Evolutionary conservation across 2,329 filamentous ascomycete genomes (phyloP).

Genomic region (Cryphonectria radicalis): DNA sequence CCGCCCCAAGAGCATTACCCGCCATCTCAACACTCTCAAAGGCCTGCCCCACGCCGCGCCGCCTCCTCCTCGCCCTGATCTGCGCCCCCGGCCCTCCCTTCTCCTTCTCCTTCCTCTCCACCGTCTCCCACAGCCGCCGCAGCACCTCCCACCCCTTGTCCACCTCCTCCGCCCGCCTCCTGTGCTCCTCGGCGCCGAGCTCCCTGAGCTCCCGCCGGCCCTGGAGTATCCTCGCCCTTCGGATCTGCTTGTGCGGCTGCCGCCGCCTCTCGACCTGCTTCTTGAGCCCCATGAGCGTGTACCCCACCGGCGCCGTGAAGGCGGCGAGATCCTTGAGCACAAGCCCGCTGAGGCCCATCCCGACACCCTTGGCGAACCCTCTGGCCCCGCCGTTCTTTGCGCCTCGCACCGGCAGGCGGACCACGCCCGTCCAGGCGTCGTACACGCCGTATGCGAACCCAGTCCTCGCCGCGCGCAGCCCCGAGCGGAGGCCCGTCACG

Average conservation of each 20-base stretch:
- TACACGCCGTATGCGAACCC: constrained; percentile 68
- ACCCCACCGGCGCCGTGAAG: constrained; percentile 63
- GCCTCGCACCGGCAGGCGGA: constrained; percentile 61
- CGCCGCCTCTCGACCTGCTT: constrained; percentile 61
- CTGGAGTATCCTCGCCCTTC: constrained; percentile 62
- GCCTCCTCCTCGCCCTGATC: constrained; percentile 40
- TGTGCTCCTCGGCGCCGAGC: constrained; percentile 41
- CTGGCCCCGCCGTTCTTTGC: constrained; percentile 55
- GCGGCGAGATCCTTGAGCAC: constrained; percentile 69
- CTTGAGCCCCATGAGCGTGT: constrained; percentile 65
- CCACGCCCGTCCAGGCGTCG: constrained; percentile 67
- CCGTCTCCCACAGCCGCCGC: constrained; percentile 44
- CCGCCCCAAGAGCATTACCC: constrained; percentile 49
- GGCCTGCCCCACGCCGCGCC: constrained; percentile 47
- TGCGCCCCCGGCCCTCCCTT: constrained; percentile 40
- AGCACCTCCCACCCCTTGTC: constrained; percentile 48
- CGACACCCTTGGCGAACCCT: constrained; percentile 58
- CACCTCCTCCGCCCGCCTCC: constrained; percentile 39
- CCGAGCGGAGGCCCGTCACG: constrained; percentile 68
- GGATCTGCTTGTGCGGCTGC: constrained; percentile 57
- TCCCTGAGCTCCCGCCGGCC: constrained; percentile 52
- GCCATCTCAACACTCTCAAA: constrained; percentile 57
- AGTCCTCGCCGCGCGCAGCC: constrained; percentile 61
- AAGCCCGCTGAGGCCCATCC: constrained; percentile 66
- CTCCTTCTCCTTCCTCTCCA: constrained; percentile 44